Conservation (phyloP, 805 yeast species). For the Candida dendrica region DNA sequence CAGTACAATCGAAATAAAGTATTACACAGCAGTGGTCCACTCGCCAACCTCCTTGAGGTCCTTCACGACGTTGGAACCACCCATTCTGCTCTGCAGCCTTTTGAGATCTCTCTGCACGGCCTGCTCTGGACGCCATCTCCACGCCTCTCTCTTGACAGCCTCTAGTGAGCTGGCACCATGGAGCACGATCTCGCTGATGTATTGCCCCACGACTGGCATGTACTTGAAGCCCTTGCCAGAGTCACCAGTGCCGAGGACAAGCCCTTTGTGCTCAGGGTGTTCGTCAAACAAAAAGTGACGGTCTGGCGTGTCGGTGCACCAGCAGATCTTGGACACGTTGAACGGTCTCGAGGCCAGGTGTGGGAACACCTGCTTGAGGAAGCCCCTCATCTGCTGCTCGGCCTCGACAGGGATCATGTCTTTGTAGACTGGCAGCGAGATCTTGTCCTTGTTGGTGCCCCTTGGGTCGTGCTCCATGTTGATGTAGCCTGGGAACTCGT, state of each 20-base stretch:
- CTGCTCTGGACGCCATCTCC: constrained; percentile 31
- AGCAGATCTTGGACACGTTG: constrained; percentile 23
- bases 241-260: constrained; percentile 29
- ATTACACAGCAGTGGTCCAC: constrained; percentile 12
- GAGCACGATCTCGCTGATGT: constrained; percentile 23
- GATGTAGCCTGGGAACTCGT: constrained; percentile 33
- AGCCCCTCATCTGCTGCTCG: constrained; percentile 24
- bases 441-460: background rate
- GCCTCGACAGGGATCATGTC: constrained; percentile 27
- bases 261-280: constrained; percentile 21
- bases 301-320: constrained; percentile 32
- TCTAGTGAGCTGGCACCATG: constrained; percentile 23
- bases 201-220: constrained; percentile 29
- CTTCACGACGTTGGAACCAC: constrained; percentile 22
- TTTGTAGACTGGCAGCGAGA: constrained; percentile 25
- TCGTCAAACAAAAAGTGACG: constrained; percentile 24
- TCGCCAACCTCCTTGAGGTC: constrained; percentile 20
- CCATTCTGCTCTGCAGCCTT: constrained; percentile 20
- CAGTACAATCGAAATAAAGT: too few species aligned
- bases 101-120: constrained; percentile 20
- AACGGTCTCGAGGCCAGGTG: constrained; percentile 23
- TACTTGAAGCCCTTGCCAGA: constrained; percentile 31
- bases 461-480: constrained; percentile 9
- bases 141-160: constrained; percentile 17
- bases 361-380: constrained; percentile 27